Base-by-base conservation (phyloP, 768 basidiomycete genomes). In the Leccinellum rugosiceps region DNA sequence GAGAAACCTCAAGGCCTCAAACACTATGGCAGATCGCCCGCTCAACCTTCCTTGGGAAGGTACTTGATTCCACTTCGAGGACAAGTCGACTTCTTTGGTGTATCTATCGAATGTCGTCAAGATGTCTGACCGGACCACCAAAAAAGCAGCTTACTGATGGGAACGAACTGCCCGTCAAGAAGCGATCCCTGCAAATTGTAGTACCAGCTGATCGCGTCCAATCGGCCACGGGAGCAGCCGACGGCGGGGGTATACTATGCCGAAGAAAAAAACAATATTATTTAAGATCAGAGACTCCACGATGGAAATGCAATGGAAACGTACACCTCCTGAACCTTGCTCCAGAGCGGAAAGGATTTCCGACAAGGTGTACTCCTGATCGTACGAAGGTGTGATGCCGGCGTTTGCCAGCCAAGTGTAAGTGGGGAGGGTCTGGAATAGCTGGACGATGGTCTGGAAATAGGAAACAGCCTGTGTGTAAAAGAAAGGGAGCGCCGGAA, bases 351-450 rank as follows among this genome's bases (percentile, higher is more conserved):
- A 64, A 8, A 77, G 75, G 28, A 90, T 66, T 3, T 78, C 69
- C 6, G 78, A 70, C n/a, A 88, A 76, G 0, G 82, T 84, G 69
- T 83, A 84, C 0, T 83, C 86, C 57, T 69, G 70, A 53, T 72
- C 73, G 4, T 71, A 67, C 6, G 79, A 80, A 3, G 92, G 92
- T 4, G 80, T 81, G 63, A 94, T 93, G n/a, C 90, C 90, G 10
- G 79, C 85, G n/a, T 80, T 72, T 8, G 76, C 72, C 25, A 94
- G 83, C 83, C 83, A 90, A 13, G 80, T 75, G 72, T 84, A 92
- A 3, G 92, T 92, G 0, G 90, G 88, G 19, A 92, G 81, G 2
- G 76, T 77, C 81, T 81, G 65, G 76, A 86, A 88, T 19, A 88
- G 70, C 23, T 72, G 76, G 53, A 88, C 84, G 3, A 83, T 78